Conservation (phyloP, 306 rosid species). For the Dalbergia oliveri region DNA sequence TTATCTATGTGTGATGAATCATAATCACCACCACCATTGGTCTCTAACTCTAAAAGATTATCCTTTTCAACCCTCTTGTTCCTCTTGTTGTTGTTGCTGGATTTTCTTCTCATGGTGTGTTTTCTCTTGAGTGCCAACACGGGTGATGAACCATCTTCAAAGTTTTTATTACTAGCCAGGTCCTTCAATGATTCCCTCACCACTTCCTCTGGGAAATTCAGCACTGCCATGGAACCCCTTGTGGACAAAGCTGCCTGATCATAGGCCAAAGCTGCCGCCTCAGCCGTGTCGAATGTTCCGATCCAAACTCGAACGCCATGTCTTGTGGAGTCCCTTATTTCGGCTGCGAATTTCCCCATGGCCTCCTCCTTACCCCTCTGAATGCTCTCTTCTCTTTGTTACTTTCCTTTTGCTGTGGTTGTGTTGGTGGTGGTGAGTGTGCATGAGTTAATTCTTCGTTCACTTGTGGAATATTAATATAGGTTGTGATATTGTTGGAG, state of each 20-base stretch:
- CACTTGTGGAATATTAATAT: background rate
- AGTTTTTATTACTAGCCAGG: constrained; percentile 31
- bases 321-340: constrained; percentile 87
- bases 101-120: constrained; percentile 47
- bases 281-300: constrained; percentile 86
- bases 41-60: background rate
- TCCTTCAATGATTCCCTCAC: constrained; percentile 52
- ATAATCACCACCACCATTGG: too few species aligned
- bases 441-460: background rate
- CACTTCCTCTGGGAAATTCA: constrained; percentile 70
- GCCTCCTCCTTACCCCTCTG: constrained; percentile 79
- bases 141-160: constrained; percentile 63
- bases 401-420: background rate
- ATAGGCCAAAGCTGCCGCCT: constrained; percentile 88
- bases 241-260: constrained; percentile 83
- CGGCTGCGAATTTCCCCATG: constrained; percentile 93
- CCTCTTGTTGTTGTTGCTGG: constrained; percentile 31
- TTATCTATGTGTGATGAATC: background rate
- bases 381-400: constrained; percentile 18
- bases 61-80: background rate
- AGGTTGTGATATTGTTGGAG: constrained; percentile 7
- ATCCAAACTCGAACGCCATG: constrained; percentile 87
- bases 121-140: constrained; percentile 72
- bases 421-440: background rate
- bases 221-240: constrained; percentile 71